Conservation (phyloP, 2,329 filamentous ascomycete species). For the Aspergillus proliferans region DNA sequence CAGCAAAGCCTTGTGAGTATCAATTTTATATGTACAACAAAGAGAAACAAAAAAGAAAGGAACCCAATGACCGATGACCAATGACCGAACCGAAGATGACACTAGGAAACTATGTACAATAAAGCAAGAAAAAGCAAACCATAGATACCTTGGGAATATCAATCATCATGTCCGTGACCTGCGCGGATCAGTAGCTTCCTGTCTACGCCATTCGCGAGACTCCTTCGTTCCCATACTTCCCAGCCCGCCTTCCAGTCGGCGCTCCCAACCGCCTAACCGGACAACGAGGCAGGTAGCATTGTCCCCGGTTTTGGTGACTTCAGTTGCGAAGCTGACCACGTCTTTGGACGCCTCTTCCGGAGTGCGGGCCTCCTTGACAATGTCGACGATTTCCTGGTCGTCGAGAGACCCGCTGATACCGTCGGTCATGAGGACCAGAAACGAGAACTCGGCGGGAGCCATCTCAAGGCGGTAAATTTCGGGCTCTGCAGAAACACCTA, state of each 20-base stretch:
- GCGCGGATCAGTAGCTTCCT: slow-evolving; percentile 76
- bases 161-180: slow-evolving; percentile 50
- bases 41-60: not conserved
- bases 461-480: slow-evolving; percentile 77
- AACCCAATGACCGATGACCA: too few relatives aligned
- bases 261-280: slow-evolving; percentile 59
- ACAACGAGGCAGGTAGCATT: slow-evolving; percentile 61
- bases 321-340: slow-evolving; percentile 81
- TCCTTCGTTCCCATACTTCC: slow-evolving; percentile 90
- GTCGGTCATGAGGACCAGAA: slow-evolving; percentile 82
- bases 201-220: slow-evolving; percentile 72
- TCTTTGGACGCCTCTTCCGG: slow-evolving; percentile 76
- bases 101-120: slow-evolving; percentile 16
- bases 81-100: not conserved
- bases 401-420: slow-evolving; percentile 78
- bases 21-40: not conserved
- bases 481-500: slow-evolving; percentile 90
- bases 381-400: slow-evolving; percentile 94
- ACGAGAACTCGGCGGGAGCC: slow-evolving; percentile 76
- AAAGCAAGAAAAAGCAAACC: slow-evolving; percentile 2
- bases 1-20: too few relatives aligned
- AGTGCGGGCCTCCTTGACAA: slow-evolving; percentile 87
- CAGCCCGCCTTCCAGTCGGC: slow-evolving; percentile 67
- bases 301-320: slow-evolving; percentile 63
- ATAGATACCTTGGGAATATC: not conserved